A percentile compares a stretch with the other conserved stretches of the same genome.
These are phyloP conservation scores for Picochlorum sp. DNA, from an alignment of 139 green algal genomes.

Conservation along the genomic window DNA sequence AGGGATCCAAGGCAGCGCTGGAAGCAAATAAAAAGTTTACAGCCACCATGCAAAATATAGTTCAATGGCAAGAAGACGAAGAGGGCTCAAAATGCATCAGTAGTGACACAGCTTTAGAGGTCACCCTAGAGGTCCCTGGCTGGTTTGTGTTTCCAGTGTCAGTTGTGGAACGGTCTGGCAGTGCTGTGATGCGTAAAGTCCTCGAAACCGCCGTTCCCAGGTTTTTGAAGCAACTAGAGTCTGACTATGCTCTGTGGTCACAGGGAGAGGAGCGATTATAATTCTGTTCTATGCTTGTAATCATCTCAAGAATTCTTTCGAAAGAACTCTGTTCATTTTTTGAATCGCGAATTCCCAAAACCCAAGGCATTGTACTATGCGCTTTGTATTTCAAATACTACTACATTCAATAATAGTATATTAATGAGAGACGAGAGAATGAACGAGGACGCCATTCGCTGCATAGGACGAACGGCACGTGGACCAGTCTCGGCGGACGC, in stretches of 20 bases:
- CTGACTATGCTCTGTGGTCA: constrained; percentile 70
- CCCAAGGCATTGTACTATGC: not conserved
- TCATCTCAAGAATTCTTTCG: too few relatives aligned
- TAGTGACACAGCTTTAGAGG: constrained; percentile 35
- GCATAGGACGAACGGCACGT: too few relatives aligned
- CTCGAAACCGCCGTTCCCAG: constrained; percentile 62
- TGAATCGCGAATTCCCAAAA: not conserved
- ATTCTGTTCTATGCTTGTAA: not conserved
- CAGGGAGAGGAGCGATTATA: constrained; percentile 37
- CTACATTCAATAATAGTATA: not conserved
- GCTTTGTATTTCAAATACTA: not conserved
- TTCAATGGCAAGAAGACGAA: constrained; percentile 37
- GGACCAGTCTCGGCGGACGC: too few relatives aligned
- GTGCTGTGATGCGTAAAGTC: constrained; percentile 52
- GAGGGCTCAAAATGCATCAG: constrained; percentile 19
- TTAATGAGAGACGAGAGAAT: not conserved
- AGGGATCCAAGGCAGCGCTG: constrained; percentile 44
- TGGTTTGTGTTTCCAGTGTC: constrained; percentile 36
- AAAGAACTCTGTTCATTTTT: too few relatives aligned
- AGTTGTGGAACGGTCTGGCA: constrained; percentile 31
- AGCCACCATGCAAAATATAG: constrained; percentile 64
- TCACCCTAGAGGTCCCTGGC: constrained; percentile 34
- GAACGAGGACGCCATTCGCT: not conserved
- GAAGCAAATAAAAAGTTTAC: constrained; percentile 62
- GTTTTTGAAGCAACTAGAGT: constrained; percentile 70